Base-by-base conservation (phyloP, 768 basidiomycete species). In the Daedalea quercina region DNA sequence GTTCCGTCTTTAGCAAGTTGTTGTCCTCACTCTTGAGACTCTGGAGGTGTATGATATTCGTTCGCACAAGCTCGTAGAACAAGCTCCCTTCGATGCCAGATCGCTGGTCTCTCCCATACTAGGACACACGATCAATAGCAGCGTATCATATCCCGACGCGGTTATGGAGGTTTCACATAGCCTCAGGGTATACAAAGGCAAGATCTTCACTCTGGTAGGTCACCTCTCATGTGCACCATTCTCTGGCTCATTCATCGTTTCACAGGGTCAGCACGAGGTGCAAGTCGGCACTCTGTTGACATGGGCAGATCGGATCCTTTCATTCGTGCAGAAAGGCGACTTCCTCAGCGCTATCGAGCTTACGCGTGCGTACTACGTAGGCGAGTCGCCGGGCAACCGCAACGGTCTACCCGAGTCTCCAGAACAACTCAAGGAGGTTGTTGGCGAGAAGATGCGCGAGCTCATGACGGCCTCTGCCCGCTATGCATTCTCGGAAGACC, bases 401-500 rank as follows among this genome's bases (percentile, higher is more conserved):
- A 90, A 94, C 57, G 86, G 86, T 22, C 81, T 99, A 17, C 95
- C 96, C 0, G 78, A 81, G 50, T 79, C 84, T 43, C 69, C 72
- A 2, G 63, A 69, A n/a, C 73, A 76, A 41, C 78, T 87, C 22
- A 78, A 77, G 58, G 68, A 69, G 24, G 71, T 90, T 28, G 81
- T 96, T 37, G 88, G 87, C 1, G 75, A 79, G 49, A 87, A 88
- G 62, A 76, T 97, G 54, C 77, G 76, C 33, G 89, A 87, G 53
- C 76, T 99, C 26, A 88, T 99, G 85, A 70, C 73, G 11, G 93
- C 96, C 2, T 96, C 96, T 1, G 75, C 87, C 40, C 81, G 76
- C 19, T 98, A 94, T 67, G 84, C 88, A 1, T 99, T 99, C 67
- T 94, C 95, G 1, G 91, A 96, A 62, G 93, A 98, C 13, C 85